Base-by-base conservation (phyloP, 768 basidiomycete species). In the Tulasnella sp. region DNA sequence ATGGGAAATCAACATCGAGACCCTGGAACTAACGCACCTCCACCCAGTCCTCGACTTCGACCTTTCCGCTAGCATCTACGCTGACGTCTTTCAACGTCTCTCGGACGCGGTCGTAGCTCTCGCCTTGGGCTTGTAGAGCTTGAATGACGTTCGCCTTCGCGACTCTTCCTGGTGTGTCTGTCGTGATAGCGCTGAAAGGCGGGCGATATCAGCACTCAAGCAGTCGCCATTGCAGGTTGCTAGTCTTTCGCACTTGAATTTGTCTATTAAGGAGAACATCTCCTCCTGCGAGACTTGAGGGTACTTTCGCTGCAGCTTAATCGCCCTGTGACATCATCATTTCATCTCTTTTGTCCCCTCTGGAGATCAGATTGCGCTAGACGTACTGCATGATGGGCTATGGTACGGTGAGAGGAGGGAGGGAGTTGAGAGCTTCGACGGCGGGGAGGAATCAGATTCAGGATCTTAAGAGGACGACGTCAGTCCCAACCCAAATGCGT, bases 1-100 rank as follows among this genome's bases (percentile, higher is more conserved):
- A 23, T n/a, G 39, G 26, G 44, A 29, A 42, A 39, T 75, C 16
- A 39, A 70, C 69, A 5, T 5, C 29, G 11, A 35, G 18, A 5
- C 23, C 37, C 23, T 15, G 9, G 15, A 16, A 26, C 11, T 9
- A 78, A 80, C 89, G 79, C 80, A 96, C 93, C 89, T 99, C 97
- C 69, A 99, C 96, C 92, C 95, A 99, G 83, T 99, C 98, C 81
- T 99, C 98, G 79, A 99, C 86, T 84, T 98, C 98, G 78, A 99
- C 91, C 84, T 95, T 94, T 69, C 98, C 97, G 84, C 93, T 94
- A 6, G 97, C 92, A 84, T 99, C 97, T 73, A 98, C 91, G 78
- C 91, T 93, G 82, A 98, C 96, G 81, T 91, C 89, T 86, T 99
- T 99, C 84, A 99, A 87, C 0, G 96, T 86, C 80, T 88, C 87